Evolutionary conservation across 345 rosid genomes (phyloP), one percentile per base, ranked within the genome.

Genomic region (Pelargonium nanum): DNA sequence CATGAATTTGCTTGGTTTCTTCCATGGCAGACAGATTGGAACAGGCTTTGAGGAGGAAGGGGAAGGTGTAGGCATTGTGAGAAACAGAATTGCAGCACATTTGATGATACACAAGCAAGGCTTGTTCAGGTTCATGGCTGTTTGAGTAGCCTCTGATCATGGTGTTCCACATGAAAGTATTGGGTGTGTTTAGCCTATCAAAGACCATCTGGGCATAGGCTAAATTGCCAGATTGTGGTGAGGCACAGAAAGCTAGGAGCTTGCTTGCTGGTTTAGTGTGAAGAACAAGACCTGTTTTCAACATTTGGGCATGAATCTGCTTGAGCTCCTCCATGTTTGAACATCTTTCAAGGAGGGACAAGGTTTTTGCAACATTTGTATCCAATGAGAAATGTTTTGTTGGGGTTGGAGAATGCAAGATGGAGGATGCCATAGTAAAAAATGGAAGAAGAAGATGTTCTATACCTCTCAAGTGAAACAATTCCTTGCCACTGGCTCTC

Each of bases 41-140:
- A 73, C 94, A 83, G n/a, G 87, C 81, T 74, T 75, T 84, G 60
- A 89, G 90, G 67, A 85, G 75, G 74, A 82, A 81, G 0, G 91
- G 95, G 25, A 89, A 85, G 55, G 95, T 83, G 62, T 85, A 70
- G 21, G 65, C 53, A 72, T 85, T 80, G 53, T 63, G 88, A 24
- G 72, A 78, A 72, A 72, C 72, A 1, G 83, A 79, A 55, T 26
- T 60, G 61, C 26, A 44, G 28, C 80, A 77, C 91, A 87, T 89
- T 40, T 77, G 76, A 8, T 54, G 62, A 58, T 89, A 87, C 48
- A 81, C 30, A 65, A 77, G 52, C 67, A 85, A 66, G 22, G 90
- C 81, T 19, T 22, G 62, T 20, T 80, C 72, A 4, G 95, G 85
- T 57, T 82, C 24, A 20, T 64, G 57, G 60, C 82, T 66, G 59